Percentiles rank a stretch among this genome's conserved stretches.
Conservation (phyloP, 371 early-diverging fungal species). For the Mortierella sp. region DNA sequence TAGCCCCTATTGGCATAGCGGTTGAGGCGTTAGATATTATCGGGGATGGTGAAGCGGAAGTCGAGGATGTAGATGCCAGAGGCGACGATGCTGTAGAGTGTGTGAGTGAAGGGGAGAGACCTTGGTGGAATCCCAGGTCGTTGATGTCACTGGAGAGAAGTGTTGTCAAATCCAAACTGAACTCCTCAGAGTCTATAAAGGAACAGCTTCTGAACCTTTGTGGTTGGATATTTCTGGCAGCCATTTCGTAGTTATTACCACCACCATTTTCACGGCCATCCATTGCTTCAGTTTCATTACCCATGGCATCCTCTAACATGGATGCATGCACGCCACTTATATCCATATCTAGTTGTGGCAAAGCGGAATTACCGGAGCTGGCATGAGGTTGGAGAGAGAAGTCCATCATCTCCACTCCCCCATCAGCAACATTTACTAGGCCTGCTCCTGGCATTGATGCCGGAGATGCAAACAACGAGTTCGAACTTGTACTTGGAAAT, state of each 20-base stretch:
- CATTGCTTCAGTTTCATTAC: neutral
- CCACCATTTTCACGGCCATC: neutral
- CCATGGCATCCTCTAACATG: neutral
- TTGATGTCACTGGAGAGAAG: slow-evolving; percentile 13
- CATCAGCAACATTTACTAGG: neutral
- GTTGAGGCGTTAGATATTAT: neutral
- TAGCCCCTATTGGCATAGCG: neutral
- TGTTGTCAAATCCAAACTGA: slow-evolving; percentile 3
- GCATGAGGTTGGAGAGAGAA: neutral
- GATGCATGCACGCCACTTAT: neutral
- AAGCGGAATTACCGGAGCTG: neutral
- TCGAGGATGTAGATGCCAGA: slow-evolving; percentile 11
- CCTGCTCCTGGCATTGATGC: neutral
- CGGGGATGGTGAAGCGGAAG: slow-evolving; percentile 9
- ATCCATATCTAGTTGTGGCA: neutral
- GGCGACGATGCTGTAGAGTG: slow-evolving; percentile 15
- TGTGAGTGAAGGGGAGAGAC: slow-evolving; percentile 5
- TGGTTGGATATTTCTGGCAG: neutral
- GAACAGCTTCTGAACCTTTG: neutral
- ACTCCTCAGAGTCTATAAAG: neutral
- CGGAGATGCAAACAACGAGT: neutral
- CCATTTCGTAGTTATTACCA: neutral
- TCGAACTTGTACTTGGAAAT: neutral
- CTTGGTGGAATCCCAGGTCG: neutral
- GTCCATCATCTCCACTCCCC: neutral